Conservation (phyloP, 2,329 filamentous ascomycete genomes). For the Aspergillus hortae region DNA sequence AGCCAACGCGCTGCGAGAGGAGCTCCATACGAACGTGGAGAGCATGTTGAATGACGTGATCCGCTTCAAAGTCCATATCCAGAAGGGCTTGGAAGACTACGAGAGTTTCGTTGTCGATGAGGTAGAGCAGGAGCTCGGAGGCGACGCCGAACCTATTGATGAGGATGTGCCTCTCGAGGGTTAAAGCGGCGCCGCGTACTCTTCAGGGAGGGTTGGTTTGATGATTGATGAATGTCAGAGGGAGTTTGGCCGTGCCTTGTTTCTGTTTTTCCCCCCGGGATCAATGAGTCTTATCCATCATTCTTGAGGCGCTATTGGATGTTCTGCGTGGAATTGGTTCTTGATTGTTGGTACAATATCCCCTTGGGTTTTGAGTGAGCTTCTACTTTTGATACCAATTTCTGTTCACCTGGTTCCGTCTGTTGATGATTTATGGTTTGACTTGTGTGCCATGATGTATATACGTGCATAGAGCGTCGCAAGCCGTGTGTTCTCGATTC, state of each 20-base stretch:
- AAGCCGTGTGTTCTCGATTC: background rate
- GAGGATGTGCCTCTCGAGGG: slow-evolving; percentile 8
- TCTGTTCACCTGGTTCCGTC: background rate
- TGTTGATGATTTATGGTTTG: background rate
- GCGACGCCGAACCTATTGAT: slow-evolving; percentile 51
- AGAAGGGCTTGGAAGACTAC: slow-evolving; percentile 88
- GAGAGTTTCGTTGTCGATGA: slow-evolving; percentile 91
- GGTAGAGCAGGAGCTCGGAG: slow-evolving; percentile 78
- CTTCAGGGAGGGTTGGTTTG: background rate
- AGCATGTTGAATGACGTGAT: slow-evolving; percentile 95
- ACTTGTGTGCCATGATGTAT: background rate
- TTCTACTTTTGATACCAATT: background rate
- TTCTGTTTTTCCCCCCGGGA: background rate
- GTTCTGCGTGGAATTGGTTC: background rate
- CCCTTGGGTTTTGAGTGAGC: background rate
- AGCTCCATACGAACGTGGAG: slow-evolving; percentile 96
- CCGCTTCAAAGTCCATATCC: slow-evolving; percentile 96
- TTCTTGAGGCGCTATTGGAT: background rate
- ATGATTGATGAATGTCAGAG: slow-evolving; percentile 1
- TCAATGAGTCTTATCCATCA: background rate
- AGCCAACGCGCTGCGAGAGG: slow-evolving; percentile 81
- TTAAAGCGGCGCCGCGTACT: slow-evolving; percentile 7
- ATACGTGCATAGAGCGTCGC: background rate
- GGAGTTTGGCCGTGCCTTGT: slow-evolving; percentile 2
- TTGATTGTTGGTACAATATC: background rate